phyloP scores from a whole-genome alignment of 345 rosid genomes.

The Eucalyptus caleyi region DNA sequence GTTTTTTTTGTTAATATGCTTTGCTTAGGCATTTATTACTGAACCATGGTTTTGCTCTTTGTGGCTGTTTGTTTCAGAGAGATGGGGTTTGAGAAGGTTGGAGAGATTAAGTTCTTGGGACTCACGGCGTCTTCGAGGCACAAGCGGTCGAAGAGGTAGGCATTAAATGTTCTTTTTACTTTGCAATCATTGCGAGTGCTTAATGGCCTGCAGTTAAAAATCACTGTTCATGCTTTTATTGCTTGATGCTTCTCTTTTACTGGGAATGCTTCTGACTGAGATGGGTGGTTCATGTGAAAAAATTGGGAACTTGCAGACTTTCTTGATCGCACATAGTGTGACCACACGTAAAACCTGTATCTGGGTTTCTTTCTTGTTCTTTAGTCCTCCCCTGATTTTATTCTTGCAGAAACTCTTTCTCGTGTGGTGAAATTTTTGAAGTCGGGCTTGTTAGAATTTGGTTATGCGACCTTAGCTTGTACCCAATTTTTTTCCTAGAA shows the following conservation, averaged over 20 bases:
- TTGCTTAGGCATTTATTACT: neutral
- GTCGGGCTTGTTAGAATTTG: neutral
- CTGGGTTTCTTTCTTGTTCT: neutral
- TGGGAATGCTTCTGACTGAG: constrained; percentile 10
- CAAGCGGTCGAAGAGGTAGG: constrained; percentile 87
- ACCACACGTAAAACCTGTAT: neutral
- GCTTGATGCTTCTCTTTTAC: constrained; percentile 12
- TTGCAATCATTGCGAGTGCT: constrained; percentile 5
- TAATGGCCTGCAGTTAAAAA: neutral
- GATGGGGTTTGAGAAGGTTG: constrained; percentile 44
- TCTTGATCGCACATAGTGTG: neutral
- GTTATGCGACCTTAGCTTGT: neutral
- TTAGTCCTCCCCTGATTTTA: neutral
- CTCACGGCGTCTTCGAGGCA: constrained; percentile 35
- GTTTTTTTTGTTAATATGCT: neutral
- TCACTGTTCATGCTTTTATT: neutral
- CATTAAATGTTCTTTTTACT: neutral
- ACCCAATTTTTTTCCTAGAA: neutral
- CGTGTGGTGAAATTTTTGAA: neutral
- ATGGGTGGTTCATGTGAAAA: constrained; percentile 14
- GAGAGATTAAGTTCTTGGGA: constrained; percentile 41
- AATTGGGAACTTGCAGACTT: neutral
- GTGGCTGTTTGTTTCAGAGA: constrained; percentile 5
- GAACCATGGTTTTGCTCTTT: neutral
- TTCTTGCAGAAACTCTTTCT: neutral